Conservation (phyloP, 2,329 filamentous ascomycete genomes). For the Ophiostoma sp. region DNA sequence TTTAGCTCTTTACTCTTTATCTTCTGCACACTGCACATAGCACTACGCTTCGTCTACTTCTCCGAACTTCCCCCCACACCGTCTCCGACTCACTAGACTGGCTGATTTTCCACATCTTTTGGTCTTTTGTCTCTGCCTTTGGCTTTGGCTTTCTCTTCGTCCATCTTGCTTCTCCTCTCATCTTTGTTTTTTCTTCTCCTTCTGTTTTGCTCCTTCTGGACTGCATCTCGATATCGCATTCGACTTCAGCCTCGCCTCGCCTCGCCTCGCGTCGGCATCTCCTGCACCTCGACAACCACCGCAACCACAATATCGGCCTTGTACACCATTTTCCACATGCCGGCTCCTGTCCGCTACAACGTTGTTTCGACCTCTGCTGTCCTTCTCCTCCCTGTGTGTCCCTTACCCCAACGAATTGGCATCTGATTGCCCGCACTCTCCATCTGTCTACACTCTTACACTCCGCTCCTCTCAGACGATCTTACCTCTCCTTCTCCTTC, state of each 20-base stretch:
- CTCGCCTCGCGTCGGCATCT: background rate
- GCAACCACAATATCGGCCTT: background rate
- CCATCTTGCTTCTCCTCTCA: background rate
- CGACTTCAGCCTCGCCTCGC: slow-evolving; percentile 4
- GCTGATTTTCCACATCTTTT: background rate
- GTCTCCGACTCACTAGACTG: background rate
- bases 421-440: slow-evolving; percentile 1
- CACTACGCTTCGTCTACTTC: background rate
- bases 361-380: background rate
- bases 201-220: background rate
- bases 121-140: background rate
- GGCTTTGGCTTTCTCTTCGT: background rate
- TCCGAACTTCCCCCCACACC: background rate
- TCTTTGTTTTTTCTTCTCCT: background rate
- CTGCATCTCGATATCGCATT: background rate
- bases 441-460: slow-evolving; percentile 11
- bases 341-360: background rate
- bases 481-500: slow-evolving; percentile 6
- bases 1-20: slow-evolving; percentile 12
- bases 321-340: background rate
- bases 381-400: too few relatives aligned
- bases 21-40: background rate
- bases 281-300: background rate
- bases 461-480: background rate
- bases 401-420: slow-evolving; percentile 5